phyloP scores from a whole-genome alignment of 2,329 filamentous ascomycete species.

The Aquanectria penicillioides region DNA sequence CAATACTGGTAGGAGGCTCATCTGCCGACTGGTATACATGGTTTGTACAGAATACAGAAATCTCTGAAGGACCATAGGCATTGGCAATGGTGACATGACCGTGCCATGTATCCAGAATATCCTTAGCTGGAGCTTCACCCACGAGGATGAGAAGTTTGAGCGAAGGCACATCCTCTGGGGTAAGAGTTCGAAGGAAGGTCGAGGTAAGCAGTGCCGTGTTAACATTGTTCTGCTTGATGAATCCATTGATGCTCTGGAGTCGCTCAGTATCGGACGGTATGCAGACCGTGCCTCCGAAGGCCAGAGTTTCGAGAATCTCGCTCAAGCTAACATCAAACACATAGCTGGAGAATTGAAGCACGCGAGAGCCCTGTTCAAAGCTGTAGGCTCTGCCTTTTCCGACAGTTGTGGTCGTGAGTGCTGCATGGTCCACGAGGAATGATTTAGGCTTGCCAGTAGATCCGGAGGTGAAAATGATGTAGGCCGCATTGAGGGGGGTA shows the following conservation, averaged over 20 bases:
- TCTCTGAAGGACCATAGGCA: background rate
- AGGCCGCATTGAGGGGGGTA: slow-evolving; percentile 7
- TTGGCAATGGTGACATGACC: background rate
- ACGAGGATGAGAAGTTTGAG: slow-evolving; percentile 4
- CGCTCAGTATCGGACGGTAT: slow-evolving; percentile 36
- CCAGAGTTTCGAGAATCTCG: slow-evolving; percentile 27
- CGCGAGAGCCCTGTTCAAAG: background rate
- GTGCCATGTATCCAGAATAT: slow-evolving; percentile 2
- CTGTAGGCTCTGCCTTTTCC: slow-evolving; percentile 18
- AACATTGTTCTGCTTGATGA: slow-evolving; percentile 51
- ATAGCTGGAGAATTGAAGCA: slow-evolving; percentile 37
- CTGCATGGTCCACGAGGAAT: slow-evolving; percentile 47
- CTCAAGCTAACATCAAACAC: slow-evolving; percentile 34
- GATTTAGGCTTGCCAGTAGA: slow-evolving; percentile 65
- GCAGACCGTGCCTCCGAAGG: slow-evolving; percentile 33
- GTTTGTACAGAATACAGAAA: background rate
- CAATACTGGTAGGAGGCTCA: background rate
- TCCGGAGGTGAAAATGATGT: slow-evolving; percentile 65
- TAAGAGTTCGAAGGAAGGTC: slow-evolving; percentile 5
- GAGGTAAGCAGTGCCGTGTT: slow-evolving; percentile 43
- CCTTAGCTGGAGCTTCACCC: slow-evolving; percentile 4
- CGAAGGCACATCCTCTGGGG: background rate
- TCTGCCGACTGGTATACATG: background rate
- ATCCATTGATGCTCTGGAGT: slow-evolving; percentile 5
- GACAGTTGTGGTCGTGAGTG: background rate